A percentile compares a stretch with the other conserved stretches of the same genome.
phyloP scores from a whole-genome alignment of 2,329 filamentous ascomycete genomes.

The Arachnopeziza araneosa region DNA sequence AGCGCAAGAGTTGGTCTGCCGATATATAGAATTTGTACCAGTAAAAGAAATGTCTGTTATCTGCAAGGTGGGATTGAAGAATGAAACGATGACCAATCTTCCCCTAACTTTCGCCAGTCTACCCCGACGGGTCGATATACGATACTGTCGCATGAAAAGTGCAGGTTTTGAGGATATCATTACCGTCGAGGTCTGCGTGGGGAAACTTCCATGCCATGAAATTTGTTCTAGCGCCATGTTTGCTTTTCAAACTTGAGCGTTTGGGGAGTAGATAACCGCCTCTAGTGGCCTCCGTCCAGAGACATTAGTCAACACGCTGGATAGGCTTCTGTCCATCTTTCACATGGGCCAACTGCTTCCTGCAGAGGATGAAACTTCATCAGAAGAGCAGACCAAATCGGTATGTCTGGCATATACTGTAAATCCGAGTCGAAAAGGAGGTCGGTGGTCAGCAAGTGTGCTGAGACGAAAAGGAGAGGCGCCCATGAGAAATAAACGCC shows the following conservation, averaged over 20 bases:
- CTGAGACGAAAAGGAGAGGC: not conserved
- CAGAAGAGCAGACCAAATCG: not conserved
- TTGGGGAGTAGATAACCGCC: not conserved
- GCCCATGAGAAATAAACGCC: not conserved
- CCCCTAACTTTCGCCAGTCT: too few relatives aligned
- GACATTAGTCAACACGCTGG: not conserved
- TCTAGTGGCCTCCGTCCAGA: not conserved
- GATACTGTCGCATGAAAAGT: not conserved
- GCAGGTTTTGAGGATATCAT: not conserved
- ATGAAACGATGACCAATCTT: not conserved
- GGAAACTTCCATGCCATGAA: not conserved
- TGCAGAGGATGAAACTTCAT: not conserved
- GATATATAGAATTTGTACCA: not conserved
- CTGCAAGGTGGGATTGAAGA: not conserved
- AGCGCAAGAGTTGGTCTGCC: not conserved
- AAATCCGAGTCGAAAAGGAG: not conserved
- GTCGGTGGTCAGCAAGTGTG: not conserved
- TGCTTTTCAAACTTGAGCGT: not conserved
- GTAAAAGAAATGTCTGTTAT: not conserved
- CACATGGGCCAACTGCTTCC: not conserved
- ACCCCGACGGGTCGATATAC: too few relatives aligned
- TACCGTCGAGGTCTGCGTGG: not conserved
- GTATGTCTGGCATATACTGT: not conserved
- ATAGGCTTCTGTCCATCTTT: not conserved
- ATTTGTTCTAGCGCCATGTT: not conserved